Base-by-base conservation (phyloP, 148 eudicot genomes). In the Hydrangea macrophylla region DNA sequence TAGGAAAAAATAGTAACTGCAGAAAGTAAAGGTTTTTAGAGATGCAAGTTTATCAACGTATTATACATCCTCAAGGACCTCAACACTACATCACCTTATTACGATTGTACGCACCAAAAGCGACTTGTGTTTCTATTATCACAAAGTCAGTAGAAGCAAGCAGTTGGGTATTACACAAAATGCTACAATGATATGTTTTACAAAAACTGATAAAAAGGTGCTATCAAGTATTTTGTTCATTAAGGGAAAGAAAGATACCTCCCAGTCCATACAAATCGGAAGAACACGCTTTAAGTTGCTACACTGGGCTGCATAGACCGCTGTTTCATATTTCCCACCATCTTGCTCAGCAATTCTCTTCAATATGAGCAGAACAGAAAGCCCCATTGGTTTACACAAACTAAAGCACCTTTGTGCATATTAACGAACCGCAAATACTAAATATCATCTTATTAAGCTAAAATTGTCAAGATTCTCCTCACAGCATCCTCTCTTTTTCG, bases 201-300 rank as follows among this genome's bases (percentile, higher is more conserved):
- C 20, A 17, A 17, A 17, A 48, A 48, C 22, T 48, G 53, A 17
- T 48, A 15, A 17, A 48, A 48, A 48, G 53, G 17, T 18, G n/a
- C n/a, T 48, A 20, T 17, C 4, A 48, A 48, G 23, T 48, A 18
- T 48, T 15, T 48, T 48, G 54, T 32, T 55, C 11, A 10, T 25
- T 28, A 35, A 50, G 51, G 54, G 59, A 11, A 37, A 56, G 73
- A 27, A 32, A 61, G 2, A 66, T 70, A 94, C 97, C 96, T 94
- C 97, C 98, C 98, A 94, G 69, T 94, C 96, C 28, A 80, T 82
- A 74, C 97, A 94, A 54, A 88, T 69, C 23, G 92, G 92, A 74
- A 94, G 88, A 64, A 88, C 70, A 51, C 92, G 96, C 85, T 86
- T 88, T 71, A 90, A 73, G 79, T 94, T 94, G 72, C 98, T 84